Base-by-base conservation (phyloP, 2,329 filamentous ascomycete species). In the Teratosphaeria destructans region DNA sequence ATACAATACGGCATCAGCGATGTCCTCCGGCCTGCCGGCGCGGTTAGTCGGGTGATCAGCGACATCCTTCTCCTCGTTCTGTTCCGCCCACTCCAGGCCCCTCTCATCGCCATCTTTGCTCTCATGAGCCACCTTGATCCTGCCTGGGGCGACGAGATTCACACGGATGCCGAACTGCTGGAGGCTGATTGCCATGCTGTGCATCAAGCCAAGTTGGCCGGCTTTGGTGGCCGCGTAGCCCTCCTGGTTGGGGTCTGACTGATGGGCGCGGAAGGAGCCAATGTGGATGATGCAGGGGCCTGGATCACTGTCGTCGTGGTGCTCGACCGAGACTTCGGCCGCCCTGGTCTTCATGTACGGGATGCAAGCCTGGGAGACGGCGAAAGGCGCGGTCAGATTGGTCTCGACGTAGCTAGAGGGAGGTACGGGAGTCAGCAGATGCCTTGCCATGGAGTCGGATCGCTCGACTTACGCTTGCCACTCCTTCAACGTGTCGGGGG, bases 171-270 rank as follows among this genome's bases (percentile, higher is more conserved):
- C 69, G 53, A 74, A 73, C 3, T 60, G 62, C 5, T 71, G 70
- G 19, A 79, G 65, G 39, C 74, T 76, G n/a, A 78, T 71, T 12
- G 77, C 76, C 76, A 80, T 77, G 26, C 74, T 76, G 63, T 79
- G 78, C 62, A 76, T 78, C 26, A 81, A 64, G 0, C 79, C 78
- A 10, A 80, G 63, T 47, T 77, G 67, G 0, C 79, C 78, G 1
- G 78, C 77, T 66, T 81, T 81, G 0, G 74, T 75, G 0, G 77
- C 68, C 6, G 76, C 76, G 59, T 81, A 81, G 3, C 75, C 77
- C 67, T 81, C 79, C 57, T 78, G 77, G 57, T 79, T 72, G 1
- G 73, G 66, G 64, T 81, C 79, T 52, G 75, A 73, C 67, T 79
- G 77, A 37, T 75, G 71, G 1, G 78, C 78, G 29, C 78, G 74